Base-by-base conservation (phyloP, 2,329 filamentous ascomycete genomes). In the Seiridium cupressi region DNA sequence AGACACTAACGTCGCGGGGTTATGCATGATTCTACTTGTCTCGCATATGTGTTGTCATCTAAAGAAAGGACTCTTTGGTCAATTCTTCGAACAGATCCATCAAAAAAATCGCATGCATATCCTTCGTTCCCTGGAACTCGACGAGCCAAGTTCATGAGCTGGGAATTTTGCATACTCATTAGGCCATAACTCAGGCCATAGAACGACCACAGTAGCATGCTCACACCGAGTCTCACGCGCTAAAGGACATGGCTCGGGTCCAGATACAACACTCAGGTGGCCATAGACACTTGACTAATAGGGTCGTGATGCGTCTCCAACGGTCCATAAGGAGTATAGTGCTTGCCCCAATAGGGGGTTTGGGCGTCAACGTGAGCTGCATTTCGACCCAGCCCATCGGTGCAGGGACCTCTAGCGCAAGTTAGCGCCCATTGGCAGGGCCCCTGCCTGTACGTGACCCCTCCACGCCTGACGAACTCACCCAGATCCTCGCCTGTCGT, bases 281-380 rank as follows among this genome's bases (percentile, higher is more conserved):
- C 38, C 18, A 5, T 26, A 44, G 36, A 55, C n/a, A 26, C 13
- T 5, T 8, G 18, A 35, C 38, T 42, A 13, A 42, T 42, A 42
- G 31, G 49, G 49, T 38, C 31, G n/a, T 13, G 44, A 38, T 42
- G 36, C 51, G 47, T 57, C 5, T 11, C 44, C 3, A 4, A 9
- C 13, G 3, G n/a, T 48, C 42, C 40, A 26, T 34, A 35, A 57
- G 31, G 3, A 55, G 51, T 13, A 44, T 26, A 57, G 40, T 48
- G 8, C 31, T 32, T 13, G 49, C 32, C 32, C 49, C n/a, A 51
- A 51, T 11, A 35, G 54, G 54, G 11, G 47, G 34, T 35, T 57
- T 57, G 44, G 54, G 54, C 54, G 54, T 36, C 54, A 57, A 57
- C 54, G 44, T 44, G 54, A 38, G 44, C 54, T 57, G 54, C 44